Percentiles rank a stretch among this genome's conserved stretches.
Conservation (phyloP, 495 filamentous ascomycete genomes). For the Articulospora tetracladia region DNA sequence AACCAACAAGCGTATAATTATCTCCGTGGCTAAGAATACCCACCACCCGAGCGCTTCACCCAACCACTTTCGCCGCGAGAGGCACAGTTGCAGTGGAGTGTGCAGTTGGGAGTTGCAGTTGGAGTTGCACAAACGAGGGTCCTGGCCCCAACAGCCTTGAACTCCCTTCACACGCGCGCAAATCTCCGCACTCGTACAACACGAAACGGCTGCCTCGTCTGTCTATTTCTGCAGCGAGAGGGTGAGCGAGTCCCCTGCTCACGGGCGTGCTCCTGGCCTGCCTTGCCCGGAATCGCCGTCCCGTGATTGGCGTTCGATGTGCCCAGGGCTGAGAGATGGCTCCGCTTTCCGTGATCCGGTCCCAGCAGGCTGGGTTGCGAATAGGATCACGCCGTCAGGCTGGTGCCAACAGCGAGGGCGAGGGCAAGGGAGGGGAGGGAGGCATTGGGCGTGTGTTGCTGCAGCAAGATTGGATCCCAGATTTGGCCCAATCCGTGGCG, state of each 20-base stretch:
- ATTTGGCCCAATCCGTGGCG: too few relatives aligned
- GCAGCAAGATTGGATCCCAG: too few relatives aligned
- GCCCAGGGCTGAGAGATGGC: too few relatives aligned
- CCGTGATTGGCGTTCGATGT: too few relatives aligned
- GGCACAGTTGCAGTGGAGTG: not conserved
- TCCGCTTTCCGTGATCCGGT: not conserved
- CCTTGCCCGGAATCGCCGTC: too few relatives aligned
- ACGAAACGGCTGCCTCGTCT: not conserved
- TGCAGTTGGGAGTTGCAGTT: too few relatives aligned
- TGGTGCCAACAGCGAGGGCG: not conserved
- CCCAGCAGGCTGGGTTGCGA: not conserved
- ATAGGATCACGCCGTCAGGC: not conserved
- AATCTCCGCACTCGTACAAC: not conserved
- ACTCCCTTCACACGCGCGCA: not conserved
- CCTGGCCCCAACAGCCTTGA: not conserved
- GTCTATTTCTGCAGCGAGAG: not conserved
- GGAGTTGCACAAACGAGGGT: not conserved
- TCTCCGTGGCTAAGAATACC: not conserved
- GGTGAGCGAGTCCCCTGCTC: not conserved
- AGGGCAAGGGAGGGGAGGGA: too few relatives aligned
- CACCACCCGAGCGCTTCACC: too few relatives aligned
- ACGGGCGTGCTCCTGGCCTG: too few relatives aligned
- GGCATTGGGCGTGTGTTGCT: too few relatives aligned
- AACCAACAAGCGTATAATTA: not conserved
- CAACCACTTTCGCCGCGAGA: not conserved